These are phyloP conservation scores for Gorgonomyces haynaldii DNA, from an alignment of 192 early-diverging fungal genomes.

Conservation along the genomic window DNA sequence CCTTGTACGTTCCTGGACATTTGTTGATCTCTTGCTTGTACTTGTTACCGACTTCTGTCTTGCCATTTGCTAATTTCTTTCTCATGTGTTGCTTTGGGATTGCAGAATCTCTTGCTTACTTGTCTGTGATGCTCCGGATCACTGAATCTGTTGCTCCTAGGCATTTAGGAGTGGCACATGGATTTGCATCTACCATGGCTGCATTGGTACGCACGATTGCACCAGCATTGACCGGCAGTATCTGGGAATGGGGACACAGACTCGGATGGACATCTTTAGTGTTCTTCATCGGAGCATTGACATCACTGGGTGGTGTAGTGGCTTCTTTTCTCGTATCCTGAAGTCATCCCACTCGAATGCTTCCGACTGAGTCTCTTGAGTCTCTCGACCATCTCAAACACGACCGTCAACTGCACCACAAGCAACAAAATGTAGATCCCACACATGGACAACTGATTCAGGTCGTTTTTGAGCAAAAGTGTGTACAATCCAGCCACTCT, in stretches of 20 bases:
- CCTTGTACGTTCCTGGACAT: neutral
- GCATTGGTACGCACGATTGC: conserved; percentile 1
- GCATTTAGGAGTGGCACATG: conserved; percentile 3
- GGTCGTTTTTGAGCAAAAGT: too few relatives aligned
- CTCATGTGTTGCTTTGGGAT: neutral
- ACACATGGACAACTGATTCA: too few relatives aligned
- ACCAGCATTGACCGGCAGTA: neutral
- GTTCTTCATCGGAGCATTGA: neutral
- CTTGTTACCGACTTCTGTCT: neutral
- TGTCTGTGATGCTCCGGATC: conserved; percentile 5
- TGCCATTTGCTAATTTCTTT: neutral
- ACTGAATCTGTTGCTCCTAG: neutral
- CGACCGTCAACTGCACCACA: too few relatives aligned
- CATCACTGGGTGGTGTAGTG: neutral
- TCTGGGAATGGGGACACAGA: neutral
- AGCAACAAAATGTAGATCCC: too few relatives aligned
- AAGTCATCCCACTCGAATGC: too few relatives aligned
- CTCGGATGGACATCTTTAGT: neutral
- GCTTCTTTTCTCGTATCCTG: too few relatives aligned
- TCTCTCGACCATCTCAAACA: too few relatives aligned
- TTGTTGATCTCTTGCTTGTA: neutral
- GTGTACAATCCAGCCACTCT: too few relatives aligned
- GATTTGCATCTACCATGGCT: conserved; percentile 3
- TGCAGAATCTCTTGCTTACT: conserved; percentile 1
- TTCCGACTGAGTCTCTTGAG: too few relatives aligned